Conservation (phyloP, 345 rosid genomes). For the Pelargonium nanum region DNA sequence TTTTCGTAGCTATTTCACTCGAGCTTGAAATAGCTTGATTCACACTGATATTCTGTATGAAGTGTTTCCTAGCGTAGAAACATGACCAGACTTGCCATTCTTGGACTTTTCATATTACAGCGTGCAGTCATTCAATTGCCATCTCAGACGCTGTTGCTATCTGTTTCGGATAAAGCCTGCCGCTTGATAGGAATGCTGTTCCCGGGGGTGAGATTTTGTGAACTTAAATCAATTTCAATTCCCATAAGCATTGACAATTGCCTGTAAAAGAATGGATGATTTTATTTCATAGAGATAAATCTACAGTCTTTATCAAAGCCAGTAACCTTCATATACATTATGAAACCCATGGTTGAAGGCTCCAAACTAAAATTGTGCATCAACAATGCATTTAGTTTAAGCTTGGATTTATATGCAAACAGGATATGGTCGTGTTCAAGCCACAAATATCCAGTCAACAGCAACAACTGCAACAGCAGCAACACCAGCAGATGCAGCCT, state of each 20-base stretch:
- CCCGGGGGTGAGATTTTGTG: constrained; percentile 68
- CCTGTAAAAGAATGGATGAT: not conserved
- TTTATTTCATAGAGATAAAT: not conserved
- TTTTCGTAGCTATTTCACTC: not conserved
- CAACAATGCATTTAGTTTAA: not conserved
- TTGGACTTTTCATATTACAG: constrained; percentile 21
- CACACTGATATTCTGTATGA: not conserved
- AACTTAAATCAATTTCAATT: constrained; percentile 6
- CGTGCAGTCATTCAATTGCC: constrained; percentile 97
- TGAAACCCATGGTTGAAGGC: not conserved
- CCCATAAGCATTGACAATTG: too few species aligned
- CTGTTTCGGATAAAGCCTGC: constrained; percentile 88
- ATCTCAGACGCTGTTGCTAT: constrained; percentile 82
- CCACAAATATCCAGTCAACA: constrained; percentile 71
- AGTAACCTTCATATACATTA: too few species aligned
- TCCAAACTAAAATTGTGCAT: not conserved
- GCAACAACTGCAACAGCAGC: constrained; percentile 27
- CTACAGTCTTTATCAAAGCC: not conserved
- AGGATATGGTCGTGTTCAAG: constrained; percentile 97
- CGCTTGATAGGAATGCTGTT: constrained; percentile 98
- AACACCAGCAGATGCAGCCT: constrained; percentile 18
- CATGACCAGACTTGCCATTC: not conserved
- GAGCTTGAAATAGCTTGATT: not conserved
- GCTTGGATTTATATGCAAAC: constrained; percentile 1
- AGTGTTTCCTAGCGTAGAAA: not conserved